Conservation (phyloP, 1,284 basidiomycete species). For the Anthracocystis panici-leucophaei region DNA sequence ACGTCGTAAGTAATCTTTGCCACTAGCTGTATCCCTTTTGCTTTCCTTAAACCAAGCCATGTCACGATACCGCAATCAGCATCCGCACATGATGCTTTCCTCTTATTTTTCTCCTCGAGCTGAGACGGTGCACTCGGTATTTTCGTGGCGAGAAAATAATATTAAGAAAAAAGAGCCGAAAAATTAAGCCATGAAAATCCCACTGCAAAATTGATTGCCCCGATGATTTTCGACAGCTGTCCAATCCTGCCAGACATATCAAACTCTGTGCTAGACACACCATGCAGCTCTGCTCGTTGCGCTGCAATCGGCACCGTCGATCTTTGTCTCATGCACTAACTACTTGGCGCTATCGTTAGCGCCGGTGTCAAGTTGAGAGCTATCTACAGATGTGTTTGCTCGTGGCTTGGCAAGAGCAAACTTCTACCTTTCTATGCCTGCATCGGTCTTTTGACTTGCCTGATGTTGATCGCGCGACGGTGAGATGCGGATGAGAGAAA, state of each 20-base stretch:
- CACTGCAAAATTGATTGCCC: neutral
- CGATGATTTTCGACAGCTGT: slow-evolving; percentile 41
- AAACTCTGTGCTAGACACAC: neutral
- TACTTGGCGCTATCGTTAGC: too few relatives aligned
- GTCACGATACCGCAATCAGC: too few relatives aligned
- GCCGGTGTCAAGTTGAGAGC: neutral
- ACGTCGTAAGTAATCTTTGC: slow-evolving; percentile 30
- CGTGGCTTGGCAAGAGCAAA: slow-evolving; percentile 3
- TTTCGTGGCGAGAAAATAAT: too few relatives aligned
- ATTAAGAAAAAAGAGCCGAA: neutral
- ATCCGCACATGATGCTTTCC: too few relatives aligned
- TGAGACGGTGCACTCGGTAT: too few relatives aligned
- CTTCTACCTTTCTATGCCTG: slow-evolving; percentile 13
- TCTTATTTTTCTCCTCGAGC: too few relatives aligned
- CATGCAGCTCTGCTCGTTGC: neutral
- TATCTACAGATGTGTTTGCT: neutral
- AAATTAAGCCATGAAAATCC: neutral
- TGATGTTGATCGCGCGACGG: too few relatives aligned
- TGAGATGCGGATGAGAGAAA: too few relatives aligned
- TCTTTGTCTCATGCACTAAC: neutral
- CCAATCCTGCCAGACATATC: slow-evolving; percentile 40
- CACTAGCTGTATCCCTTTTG: too few relatives aligned
- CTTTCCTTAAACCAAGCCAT: too few relatives aligned
- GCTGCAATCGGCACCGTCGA: slow-evolving; percentile 14
- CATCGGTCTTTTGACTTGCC: neutral